Percentiles rank a stretch among this genome's conserved stretches.
phyloP scores from a whole-genome alignment of 192 early-diverging fungal genomes.

The Rhizoclosmatium sp. region DNA sequence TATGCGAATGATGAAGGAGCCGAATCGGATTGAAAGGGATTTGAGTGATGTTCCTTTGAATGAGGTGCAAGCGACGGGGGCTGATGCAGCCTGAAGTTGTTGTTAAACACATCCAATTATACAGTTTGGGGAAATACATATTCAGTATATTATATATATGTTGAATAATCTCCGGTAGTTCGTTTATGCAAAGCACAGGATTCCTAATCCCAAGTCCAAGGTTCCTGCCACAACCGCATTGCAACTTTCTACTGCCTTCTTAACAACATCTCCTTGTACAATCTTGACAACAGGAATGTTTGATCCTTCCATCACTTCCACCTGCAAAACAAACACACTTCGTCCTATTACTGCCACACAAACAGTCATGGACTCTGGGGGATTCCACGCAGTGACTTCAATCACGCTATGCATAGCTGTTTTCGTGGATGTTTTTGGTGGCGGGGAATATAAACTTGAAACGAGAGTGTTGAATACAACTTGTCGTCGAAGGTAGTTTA shows the following conservation, averaged over 20 bases:
- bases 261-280: not conserved
- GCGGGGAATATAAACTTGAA: not conserved
- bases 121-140: not conserved
- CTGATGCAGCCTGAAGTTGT: not conserved
- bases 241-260: not conserved
- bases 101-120: not conserved
- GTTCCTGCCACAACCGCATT: not conserved
- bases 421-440: too few species aligned
- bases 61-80: too few species aligned
- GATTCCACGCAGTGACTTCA: not conserved
- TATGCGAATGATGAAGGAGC: too few species aligned
- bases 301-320: not conserved
- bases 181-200: not conserved
- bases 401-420: not conserved
- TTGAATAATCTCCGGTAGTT: not conserved
- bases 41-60: too few species aligned
- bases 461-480: constrained; percentile 3
- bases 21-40: too few species aligned
- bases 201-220: not conserved
- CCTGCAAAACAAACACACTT: not conserved
- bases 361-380: not conserved
- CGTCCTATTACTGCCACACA: not conserved
- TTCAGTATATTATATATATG: not conserved
- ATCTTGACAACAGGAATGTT: not conserved
- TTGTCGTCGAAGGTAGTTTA: not conserved